These are phyloP conservation scores for Hemileia vastatrix DNA, from an alignment of 1,284 basidiomycete species.

Conservation along the genomic window DNA sequence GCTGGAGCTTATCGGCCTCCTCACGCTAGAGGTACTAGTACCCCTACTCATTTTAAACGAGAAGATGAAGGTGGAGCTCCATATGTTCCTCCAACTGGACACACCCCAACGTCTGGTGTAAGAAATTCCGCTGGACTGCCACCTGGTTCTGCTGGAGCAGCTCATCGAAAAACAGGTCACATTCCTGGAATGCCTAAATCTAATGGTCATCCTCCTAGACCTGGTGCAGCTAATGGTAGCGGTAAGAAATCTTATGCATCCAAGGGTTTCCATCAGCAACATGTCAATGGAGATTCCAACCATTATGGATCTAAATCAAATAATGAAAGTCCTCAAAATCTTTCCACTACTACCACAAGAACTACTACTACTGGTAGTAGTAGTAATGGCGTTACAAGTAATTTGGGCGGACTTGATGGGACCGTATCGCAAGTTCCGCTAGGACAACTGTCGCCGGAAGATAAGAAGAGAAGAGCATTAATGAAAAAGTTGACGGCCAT, in stretches of 20 bases:
- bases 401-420: background rate
- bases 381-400: background rate
- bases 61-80: slow-evolving; percentile 65
- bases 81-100: slow-evolving; percentile 29
- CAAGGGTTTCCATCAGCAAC: background rate
- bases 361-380: background rate
- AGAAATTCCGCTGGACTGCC: slow-evolving; percentile 17
- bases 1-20: slow-evolving; percentile 81
- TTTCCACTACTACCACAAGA: background rate
- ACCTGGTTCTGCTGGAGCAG: too few species aligned
- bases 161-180: slow-evolving; percentile 25
- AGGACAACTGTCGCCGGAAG: slow-evolving; percentile 32
- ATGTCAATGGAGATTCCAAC: background rate
- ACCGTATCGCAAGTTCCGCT: background rate
- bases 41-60: slow-evolving; percentile 73
- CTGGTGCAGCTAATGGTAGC: background rate
- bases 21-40: slow-evolving; percentile 74
- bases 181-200: slow-evolving; percentile 8
- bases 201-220: slow-evolving; percentile 5
- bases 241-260: too few species aligned
- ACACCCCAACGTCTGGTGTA: slow-evolving; percentile 2
- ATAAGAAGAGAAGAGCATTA: slow-evolving; percentile 52
- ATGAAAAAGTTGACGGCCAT: slow-evolving; percentile 59
- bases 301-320: background rate
- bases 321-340: background rate